phyloP scores from a whole-genome alignment of 257 asterid species.

The Gentiana macrophylla region DNA sequence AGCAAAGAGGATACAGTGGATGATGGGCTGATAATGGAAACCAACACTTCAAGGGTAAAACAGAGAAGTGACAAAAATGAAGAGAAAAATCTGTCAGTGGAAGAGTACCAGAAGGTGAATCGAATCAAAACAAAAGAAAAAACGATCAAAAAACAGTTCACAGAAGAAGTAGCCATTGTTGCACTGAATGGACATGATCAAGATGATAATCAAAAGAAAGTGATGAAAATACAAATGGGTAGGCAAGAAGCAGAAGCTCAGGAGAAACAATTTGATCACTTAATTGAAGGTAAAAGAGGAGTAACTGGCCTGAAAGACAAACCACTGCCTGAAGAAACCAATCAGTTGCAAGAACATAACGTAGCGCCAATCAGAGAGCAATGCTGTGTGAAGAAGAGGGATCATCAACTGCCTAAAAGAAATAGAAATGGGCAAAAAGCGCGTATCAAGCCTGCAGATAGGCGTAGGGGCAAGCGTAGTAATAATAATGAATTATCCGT shows the following conservation, averaged over 20 bases:
- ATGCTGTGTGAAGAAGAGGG: not conserved
- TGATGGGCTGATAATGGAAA: conserved; percentile 4
- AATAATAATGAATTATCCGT: conserved; percentile 9
- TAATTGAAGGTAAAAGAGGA: not conserved
- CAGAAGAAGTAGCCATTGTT: not conserved
- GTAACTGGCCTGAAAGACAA: not conserved
- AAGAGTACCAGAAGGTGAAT: not conserved
- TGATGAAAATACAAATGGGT: not conserved
- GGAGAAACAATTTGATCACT: not conserved
- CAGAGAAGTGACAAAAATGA: not conserved
- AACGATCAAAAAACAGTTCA: not conserved
- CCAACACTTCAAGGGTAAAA: conserved; percentile 1
- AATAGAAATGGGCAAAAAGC: not conserved
- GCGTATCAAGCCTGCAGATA: conserved; percentile 1
- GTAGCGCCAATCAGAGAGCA: not conserved
- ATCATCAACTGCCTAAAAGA: conserved; percentile 1
- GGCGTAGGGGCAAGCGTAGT: conserved; percentile 7
- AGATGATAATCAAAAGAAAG: not conserved
- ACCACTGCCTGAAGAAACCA: not conserved
- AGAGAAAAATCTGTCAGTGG: not conserved
- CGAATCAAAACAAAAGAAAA: not conserved
- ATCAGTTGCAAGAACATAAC: not conserved
- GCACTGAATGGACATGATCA: not conserved
- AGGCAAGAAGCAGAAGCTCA: not conserved
- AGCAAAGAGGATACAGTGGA: conserved; percentile 3